Base-by-base conservation (phyloP, 2,329 filamentous ascomycete genomes). In the Cyphellophora attinorum region DNA sequence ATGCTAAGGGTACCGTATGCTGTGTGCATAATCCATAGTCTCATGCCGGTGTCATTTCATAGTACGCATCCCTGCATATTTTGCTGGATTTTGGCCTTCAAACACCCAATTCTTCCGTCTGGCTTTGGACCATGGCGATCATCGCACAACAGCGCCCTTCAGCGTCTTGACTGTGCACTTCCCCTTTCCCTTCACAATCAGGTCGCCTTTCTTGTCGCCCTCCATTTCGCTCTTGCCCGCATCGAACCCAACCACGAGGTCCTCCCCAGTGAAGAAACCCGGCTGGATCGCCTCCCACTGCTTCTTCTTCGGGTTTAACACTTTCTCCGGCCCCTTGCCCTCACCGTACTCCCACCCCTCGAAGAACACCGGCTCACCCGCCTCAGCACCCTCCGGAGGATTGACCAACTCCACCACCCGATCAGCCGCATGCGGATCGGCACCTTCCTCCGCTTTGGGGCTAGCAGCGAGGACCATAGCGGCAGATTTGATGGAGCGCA, bases 231-330 rank as follows among this genome's bases (percentile, higher is more conserved):
- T 84, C 29, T 68, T 77, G 29, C 64, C 71, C 3, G 82, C 83
- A 52, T 96, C 83, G 56, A 96, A 98, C 0, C 73, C 86, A 21
- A 94, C 89, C 61, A 88, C 82, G 33, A 89, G 68, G 30, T 60
- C 62, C 5, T 81, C 80, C 2, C 81, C 93, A 5, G 89, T 98
- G 18, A 84, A 93, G 65, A 96, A 96, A 0, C 89, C 91, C 1
- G 88, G 86, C 70, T 96, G 89, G 64, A 94, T 85, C 6, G 74
- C 85, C 71, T 98, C 91, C 88, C 89, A 96, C 42, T 96, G 69
- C 79, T 96, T 96, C 79, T 96, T 98, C 80, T 98, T 98, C 39
- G 91, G 91, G 72, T 96, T 98, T 38, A 98, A 72, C 33, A 89
- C 76, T 43, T 80, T 81, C 72, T 98, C 91, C 0, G 91, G 86